Percentiles rank a stretch among this genome's conserved stretches.
Conservation (phyloP, 2,329 filamentous ascomycete genomes). For the Piedraia hortae region DNA sequence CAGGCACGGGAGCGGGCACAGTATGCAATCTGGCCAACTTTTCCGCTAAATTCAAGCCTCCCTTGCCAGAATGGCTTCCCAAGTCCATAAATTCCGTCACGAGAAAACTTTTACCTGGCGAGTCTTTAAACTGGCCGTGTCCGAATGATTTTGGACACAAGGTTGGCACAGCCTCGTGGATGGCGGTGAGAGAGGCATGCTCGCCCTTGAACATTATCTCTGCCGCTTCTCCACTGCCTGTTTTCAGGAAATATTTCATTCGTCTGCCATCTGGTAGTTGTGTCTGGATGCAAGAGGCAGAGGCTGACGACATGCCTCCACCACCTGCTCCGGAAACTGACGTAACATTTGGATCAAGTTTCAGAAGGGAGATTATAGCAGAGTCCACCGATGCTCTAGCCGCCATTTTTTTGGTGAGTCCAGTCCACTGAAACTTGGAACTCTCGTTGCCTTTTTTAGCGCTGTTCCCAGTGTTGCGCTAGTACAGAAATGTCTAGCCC, state of each 20-base stretch:
- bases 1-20: constrained; percentile 38
- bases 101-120: constrained; percentile 24
- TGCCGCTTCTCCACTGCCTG: constrained; percentile 29
- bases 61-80: constrained; percentile 10
- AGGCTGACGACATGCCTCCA: constrained; percentile 34
- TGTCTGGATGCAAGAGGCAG: constrained; percentile 32
- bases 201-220: constrained; percentile 53
- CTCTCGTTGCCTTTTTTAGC: no score
- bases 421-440: no score
- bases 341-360: constrained; percentile 26
- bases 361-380: constrained; percentile 32
- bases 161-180: constrained; percentile 40
- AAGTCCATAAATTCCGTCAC: constrained; percentile 63
- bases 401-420: constrained; percentile 1
- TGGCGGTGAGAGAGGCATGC: constrained; percentile 57
- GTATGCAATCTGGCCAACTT: constrained; percentile 60
- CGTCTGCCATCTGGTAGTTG: constrained; percentile 21
- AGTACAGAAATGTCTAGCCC: no score
- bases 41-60: constrained; percentile 32
- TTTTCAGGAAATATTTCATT: constrained; percentile 45
- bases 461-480: no score
- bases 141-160: constrained; percentile 54
- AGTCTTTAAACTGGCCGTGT: constrained; percentile 30
- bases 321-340: constrained; percentile 33
- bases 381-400: constrained; percentile 28